Evolutionary conservation across 2,329 filamentous ascomycete genomes (phyloP).

Genomic region (Moelleriella libera): DNA sequence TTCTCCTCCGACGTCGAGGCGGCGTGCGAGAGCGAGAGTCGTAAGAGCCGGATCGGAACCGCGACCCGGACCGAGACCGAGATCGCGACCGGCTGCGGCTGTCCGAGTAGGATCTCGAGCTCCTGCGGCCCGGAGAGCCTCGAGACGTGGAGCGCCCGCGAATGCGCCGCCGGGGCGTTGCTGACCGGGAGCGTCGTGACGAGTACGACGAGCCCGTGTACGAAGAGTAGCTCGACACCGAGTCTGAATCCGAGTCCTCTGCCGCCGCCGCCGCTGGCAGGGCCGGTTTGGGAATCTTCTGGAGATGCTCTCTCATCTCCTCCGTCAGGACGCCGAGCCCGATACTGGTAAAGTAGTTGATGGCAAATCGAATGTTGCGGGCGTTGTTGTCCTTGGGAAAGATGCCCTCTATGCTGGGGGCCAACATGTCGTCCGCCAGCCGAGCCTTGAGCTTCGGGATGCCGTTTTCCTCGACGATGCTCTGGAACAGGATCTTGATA

Average conservation of each 20-base stretch:
- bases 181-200: background rate
- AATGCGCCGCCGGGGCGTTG: background rate
- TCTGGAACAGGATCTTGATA: conserved; percentile 94
- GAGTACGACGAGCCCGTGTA: conserved; percentile 27
- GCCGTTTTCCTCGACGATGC: conserved; percentile 75
- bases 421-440: conserved; percentile 64
- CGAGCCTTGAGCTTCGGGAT: conserved; percentile 65
- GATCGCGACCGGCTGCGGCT: conserved; percentile 3
- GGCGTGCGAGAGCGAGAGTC: conserved; percentile 2
- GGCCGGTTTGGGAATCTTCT: conserved; percentile 78
- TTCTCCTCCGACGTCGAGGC: conserved; percentile 8
- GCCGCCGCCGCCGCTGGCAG: conserved; percentile 50
- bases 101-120: conserved; percentile 3
- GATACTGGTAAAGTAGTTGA: conserved; percentile 99
- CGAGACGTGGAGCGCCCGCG: conserved; percentile 5
- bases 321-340: conserved; percentile 92
- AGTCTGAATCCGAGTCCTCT: conserved; percentile 39
- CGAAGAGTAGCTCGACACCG: conserved; percentile 66
- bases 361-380: conserved; percentile 85
- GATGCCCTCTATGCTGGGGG: conserved; percentile 66
- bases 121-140: conserved; percentile 1
- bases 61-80: conserved; percentile 3
- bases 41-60: conserved; percentile 1
- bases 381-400: conserved; percentile 86
- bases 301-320: conserved; percentile 81